Conservation (phyloP, 805 yeast species). For the Grigorovia transvaalensis region DNA sequence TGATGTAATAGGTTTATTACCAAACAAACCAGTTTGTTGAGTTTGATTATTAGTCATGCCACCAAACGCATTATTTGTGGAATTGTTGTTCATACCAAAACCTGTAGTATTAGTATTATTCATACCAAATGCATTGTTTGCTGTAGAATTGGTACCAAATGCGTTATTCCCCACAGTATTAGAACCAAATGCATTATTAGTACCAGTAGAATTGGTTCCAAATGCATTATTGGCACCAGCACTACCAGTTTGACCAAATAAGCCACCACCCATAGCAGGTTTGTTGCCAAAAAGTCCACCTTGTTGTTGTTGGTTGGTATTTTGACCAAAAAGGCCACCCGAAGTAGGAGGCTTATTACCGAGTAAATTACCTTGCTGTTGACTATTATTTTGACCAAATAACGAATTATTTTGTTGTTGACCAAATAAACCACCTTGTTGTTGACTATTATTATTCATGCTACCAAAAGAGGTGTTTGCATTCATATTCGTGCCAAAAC, state of each 20-base stretch:
- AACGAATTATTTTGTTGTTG: slow-evolving; percentile 20
- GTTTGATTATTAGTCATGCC: background rate
- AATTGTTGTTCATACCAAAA: slow-evolving; percentile 24
- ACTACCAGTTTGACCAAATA: slow-evolving; percentile 6
- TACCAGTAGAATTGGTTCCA: slow-evolving; percentile 15
- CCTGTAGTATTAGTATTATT: slow-evolving; percentile 3
- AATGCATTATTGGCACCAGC: background rate
- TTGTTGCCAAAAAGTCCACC: slow-evolving; percentile 15
- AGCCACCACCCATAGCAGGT: slow-evolving; percentile 12
- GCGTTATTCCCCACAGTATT: slow-evolving; percentile 6
- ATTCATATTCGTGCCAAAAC: slow-evolving; percentile 8
- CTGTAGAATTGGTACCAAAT: slow-evolving; percentile 18
- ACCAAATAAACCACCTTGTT: slow-evolving; percentile 13
- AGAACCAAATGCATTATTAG: slow-evolving; percentile 8
- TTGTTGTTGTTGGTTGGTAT: slow-evolving; percentile 10
- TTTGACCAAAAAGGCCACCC: slow-evolving; percentile 21
- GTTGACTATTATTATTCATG: slow-evolving; percentile 21
- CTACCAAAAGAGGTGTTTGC: slow-evolving; percentile 16
- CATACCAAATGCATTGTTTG: slow-evolving; percentile 25
- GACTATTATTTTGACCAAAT: slow-evolving; percentile 26
- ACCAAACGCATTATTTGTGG: background rate
- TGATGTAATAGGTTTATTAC: slow-evolving; percentile 10
- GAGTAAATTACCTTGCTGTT: slow-evolving; percentile 7
- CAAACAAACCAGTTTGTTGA: slow-evolving; percentile 18
- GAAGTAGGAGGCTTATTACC: no score